These are phyloP conservation scores for Setaria viridis DNA, from an alignment of 202 grass and related monocot species.

Conservation along the genomic window DNA sequence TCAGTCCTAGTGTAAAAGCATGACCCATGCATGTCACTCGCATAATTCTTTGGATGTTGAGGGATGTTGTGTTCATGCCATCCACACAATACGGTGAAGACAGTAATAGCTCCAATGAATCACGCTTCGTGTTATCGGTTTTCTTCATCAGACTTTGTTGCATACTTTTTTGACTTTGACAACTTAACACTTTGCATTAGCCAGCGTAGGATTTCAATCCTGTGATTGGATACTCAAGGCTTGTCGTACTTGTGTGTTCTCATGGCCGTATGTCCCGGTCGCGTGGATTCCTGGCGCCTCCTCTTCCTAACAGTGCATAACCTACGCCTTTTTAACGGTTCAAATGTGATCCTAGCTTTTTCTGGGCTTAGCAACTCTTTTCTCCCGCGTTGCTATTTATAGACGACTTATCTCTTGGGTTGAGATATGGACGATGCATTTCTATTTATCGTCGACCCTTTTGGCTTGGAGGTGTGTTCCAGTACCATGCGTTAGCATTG, in stretches of 20 bases:
- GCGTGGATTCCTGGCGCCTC: not conserved
- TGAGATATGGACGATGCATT: too few relatives aligned
- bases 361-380: too few relatives aligned
- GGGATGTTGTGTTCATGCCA: not conserved
- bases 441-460: too few relatives aligned
- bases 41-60: not conserved
- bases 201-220: too few relatives aligned
- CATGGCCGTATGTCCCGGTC: too few relatives aligned
- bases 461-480: too few relatives aligned
- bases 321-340: not conserved
- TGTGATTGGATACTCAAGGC: not conserved
- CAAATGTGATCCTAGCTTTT: too few relatives aligned
- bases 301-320: not conserved
- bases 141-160: not conserved
- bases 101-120: not conserved
- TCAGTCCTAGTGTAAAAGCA: not conserved
- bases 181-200: not conserved
- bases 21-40: not conserved
- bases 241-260: not conserved
- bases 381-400: too few relatives aligned
- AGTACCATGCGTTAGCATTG: too few relatives aligned
- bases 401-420: too few relatives aligned
- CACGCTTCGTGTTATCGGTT: not conserved
- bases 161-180: too few relatives aligned
- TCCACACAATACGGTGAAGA: not conserved